A percentile compares a stretch with the other conserved stretches of the same genome.
Conservation (phyloP, 2,329 filamentous ascomycete genomes). For the Aspergillus novoparasiticus region DNA sequence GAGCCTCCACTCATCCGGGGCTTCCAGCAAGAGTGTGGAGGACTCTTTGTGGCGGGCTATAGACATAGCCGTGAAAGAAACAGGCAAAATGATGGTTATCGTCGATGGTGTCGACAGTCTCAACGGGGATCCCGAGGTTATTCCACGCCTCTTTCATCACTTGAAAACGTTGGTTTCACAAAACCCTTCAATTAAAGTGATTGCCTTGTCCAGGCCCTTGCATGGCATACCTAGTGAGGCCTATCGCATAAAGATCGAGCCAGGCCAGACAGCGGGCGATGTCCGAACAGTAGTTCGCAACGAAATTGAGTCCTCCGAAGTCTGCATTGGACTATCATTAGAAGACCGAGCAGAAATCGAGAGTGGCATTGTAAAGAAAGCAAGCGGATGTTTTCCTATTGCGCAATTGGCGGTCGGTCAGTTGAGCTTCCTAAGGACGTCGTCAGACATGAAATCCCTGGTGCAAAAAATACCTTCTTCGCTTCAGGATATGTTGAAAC, state of each 20-base stretch:
- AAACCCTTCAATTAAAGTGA: background rate
- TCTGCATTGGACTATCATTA: background rate
- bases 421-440: background rate
- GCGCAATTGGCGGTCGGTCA: background rate
- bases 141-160: conserved; percentile 1
- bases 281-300: conserved; percentile 1
- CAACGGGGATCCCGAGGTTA: background rate
- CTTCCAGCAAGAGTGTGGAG: background rate
- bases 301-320: background rate
- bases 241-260: conserved; percentile 1
- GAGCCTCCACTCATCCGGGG: background rate
- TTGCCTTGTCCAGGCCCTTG: background rate
- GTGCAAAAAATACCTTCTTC: background rate
- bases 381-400: background rate
- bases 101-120: conserved; percentile 2
- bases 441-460: background rate
- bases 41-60: conserved; percentile 5
- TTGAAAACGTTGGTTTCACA: background rate
- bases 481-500: background rate
- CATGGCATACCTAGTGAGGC: background rate
- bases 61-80: background rate
- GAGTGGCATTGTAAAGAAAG: background rate
- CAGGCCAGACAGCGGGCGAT: background rate
- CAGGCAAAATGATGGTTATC: background rate
- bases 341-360: background rate